A percentile compares a stretch with the other conserved stretches of the same genome.
Evolutionary conservation across 2,329 filamentous ascomycete species (phyloP).

Genomic region (Thielaviopsis musarum): DNA sequence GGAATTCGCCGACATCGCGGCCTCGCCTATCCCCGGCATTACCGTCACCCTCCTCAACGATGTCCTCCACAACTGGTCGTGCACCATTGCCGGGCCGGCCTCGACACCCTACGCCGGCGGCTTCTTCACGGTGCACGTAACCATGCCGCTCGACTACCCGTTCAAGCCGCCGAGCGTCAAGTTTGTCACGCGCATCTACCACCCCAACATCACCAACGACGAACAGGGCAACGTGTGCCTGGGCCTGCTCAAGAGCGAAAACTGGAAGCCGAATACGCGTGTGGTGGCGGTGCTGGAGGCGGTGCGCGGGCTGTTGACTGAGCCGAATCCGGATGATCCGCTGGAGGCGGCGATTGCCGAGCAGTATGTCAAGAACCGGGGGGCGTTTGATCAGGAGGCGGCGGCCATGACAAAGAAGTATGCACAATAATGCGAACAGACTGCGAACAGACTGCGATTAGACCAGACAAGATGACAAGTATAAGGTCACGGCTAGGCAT

Average conservation of each 20-base stretch:
- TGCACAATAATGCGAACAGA: slow-evolving; percentile 4
- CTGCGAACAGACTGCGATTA: too few relatives aligned
- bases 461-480: too few relatives aligned
- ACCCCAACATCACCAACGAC: slow-evolving; percentile 88
- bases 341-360: slow-evolving; percentile 77
- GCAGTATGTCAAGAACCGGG: slow-evolving; percentile 53
- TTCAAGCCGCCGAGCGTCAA: slow-evolving; percentile 72
- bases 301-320: slow-evolving; percentile 53
- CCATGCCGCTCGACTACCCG: slow-evolving; percentile 65
- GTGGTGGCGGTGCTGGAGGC: slow-evolving; percentile 62
- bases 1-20: slow-evolving; percentile 36
- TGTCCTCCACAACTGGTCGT: slow-evolving; percentile 36
- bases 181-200: slow-evolving; percentile 85
- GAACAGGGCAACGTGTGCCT: slow-evolving; percentile 73
- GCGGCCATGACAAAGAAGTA: slow-evolving; percentile 15
- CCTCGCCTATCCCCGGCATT: slow-evolving; percentile 30
- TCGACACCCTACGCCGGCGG: slow-evolving; percentile 42
- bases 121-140: slow-evolving; percentile 54
- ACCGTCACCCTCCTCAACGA: slow-evolving; percentile 28
- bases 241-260: slow-evolving; percentile 63
- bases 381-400: slow-evolving; percentile 43
- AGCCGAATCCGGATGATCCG: slow-evolving; percentile 78
- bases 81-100: slow-evolving; percentile 29
- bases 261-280: slow-evolving; percentile 82
- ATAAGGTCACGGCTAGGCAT: too few relatives aligned